phyloP scores from a whole-genome alignment of 2,329 filamentous ascomycete genomes.

The Thelonectria blattea region DNA sequence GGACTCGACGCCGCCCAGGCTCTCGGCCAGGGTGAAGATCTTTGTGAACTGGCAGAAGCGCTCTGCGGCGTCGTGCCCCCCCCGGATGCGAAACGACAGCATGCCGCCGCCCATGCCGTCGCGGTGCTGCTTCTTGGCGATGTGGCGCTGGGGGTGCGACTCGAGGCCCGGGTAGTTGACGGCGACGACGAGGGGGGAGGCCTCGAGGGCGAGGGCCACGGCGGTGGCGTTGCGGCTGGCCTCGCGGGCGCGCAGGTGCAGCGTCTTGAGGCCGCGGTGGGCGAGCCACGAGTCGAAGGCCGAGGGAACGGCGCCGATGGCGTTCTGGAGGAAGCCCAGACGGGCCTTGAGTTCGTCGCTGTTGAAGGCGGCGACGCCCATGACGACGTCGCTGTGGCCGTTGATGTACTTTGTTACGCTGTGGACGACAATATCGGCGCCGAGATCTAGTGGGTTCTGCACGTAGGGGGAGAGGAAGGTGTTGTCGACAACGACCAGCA shows the following conservation, averaged over 20 bases:
- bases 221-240: slow-evolving; percentile 80
- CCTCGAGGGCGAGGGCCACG: slow-evolving; percentile 78
- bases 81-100: slow-evolving; percentile 93
- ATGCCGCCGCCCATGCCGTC: slow-evolving; percentile 95
- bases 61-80: slow-evolving; percentile 84
- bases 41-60: slow-evolving; percentile 88
- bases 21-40: slow-evolving; percentile 94
- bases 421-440: slow-evolving; percentile 96
- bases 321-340: slow-evolving; percentile 93
- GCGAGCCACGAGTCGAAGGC: slow-evolving; percentile 98
- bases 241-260: slow-evolving; percentile 89
- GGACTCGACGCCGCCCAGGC: slow-evolving; percentile 88
- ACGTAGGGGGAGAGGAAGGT: slow-evolving; percentile 97
- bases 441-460: slow-evolving; percentile 93
- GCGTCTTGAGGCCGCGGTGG: slow-evolving; percentile 93
- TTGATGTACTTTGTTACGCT: slow-evolving; percentile 99
- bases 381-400: slow-evolving; percentile 94
- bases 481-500: slow-evolving; percentile 98
- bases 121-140: slow-evolving; percentile 90
- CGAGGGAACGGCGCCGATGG: slow-evolving; percentile 92
- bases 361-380: slow-evolving; percentile 97
- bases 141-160: slow-evolving; percentile 83
- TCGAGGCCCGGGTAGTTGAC: slow-evolving; percentile 96
- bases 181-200: slow-evolving; percentile 79
- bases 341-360: slow-evolving; percentile 77